Conservation (phyloP, 1,139 yeast species). For the Blastobotrys malaysiensis region DNA sequence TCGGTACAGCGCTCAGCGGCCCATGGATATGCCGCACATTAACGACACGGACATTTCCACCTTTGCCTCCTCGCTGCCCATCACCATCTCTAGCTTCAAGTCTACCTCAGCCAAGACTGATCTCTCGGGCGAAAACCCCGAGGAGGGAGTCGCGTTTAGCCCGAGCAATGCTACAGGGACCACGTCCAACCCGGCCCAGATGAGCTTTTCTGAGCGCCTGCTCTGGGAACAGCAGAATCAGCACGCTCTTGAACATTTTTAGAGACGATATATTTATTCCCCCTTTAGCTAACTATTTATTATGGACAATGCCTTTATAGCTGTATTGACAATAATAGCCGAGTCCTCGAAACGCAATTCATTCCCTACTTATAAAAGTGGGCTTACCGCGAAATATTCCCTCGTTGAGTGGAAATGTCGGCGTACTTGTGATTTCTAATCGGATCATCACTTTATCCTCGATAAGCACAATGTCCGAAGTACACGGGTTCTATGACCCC, state of each 20-base stretch:
- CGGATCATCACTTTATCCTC: neutral
- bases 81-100: conserved; percentile 5
- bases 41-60: conserved; percentile 9
- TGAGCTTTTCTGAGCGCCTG: conserved; percentile 32
- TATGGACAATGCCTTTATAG: no score
- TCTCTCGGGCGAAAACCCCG: neutral
- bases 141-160: neutral
- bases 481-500: conserved; percentile 33
- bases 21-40: neutral
- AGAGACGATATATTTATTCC: neutral
- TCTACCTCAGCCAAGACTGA: conserved; percentile 1
- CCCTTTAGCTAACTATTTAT: neutral
- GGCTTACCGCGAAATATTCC: no score
- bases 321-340: no score
- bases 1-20: neutral
- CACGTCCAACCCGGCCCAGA: conserved; percentile 23
- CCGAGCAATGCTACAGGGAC: conserved; percentile 4
- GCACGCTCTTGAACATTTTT: neutral
- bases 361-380: no score
- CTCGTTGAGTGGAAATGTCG: no score
- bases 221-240: conserved; percentile 23
- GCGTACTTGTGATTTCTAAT: neutral
- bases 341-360: no score
- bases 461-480: neutral
- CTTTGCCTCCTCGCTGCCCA: conserved; percentile 23